phyloP scores from a whole-genome alignment of 768 basidiomycete species.

The Cantharellus anzutake region DNA sequence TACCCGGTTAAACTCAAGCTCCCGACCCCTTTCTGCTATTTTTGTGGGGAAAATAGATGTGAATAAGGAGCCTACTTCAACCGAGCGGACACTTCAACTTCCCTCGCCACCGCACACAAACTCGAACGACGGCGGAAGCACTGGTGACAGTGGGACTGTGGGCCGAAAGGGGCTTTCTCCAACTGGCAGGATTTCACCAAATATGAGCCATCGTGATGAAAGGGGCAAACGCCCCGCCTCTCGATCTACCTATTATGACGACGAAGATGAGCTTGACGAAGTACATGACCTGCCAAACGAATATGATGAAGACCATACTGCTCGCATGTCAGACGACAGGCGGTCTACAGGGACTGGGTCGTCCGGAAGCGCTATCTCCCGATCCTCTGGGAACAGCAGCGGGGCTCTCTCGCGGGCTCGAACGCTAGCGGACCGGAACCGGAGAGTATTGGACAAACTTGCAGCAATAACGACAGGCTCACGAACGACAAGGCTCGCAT shows the following conservation, averaged over 20 bases:
- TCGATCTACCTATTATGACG: constrained; percentile 14
- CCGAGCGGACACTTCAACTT: constrained; percentile 23
- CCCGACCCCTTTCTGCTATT: constrained; percentile 8
- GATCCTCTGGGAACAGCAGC: constrained; percentile 25
- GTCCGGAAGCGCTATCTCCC: constrained; percentile 18
- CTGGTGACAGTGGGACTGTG: constrained; percentile 21
- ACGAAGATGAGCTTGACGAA: constrained; percentile 28
- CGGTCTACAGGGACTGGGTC: constrained; percentile 11
- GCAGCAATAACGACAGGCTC: constrained; percentile 25
- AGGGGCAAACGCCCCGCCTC: constrained; percentile 9
- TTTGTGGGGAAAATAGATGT: constrained; percentile 6
- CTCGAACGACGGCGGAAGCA: constrained; percentile 49
- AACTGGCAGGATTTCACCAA: not conserved
- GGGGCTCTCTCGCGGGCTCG: constrained; percentile 44
- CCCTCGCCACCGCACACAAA: constrained; percentile 77
- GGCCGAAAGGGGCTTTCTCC: not conserved
- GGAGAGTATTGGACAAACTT: constrained; percentile 57
- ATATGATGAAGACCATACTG: constrained; percentile 46
- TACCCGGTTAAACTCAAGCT: not conserved
- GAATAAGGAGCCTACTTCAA: not conserved
- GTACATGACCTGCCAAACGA: constrained; percentile 14
- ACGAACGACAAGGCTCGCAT: constrained; percentile 40
- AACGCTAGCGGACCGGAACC: constrained; percentile 52
- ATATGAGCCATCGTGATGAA: not conserved
- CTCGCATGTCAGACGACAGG: constrained; percentile 21